These are phyloP conservation scores for Bacidia gigantensis DNA, from an alignment of 495 filamentous ascomycete genomes.

Conservation along the genomic window DNA sequence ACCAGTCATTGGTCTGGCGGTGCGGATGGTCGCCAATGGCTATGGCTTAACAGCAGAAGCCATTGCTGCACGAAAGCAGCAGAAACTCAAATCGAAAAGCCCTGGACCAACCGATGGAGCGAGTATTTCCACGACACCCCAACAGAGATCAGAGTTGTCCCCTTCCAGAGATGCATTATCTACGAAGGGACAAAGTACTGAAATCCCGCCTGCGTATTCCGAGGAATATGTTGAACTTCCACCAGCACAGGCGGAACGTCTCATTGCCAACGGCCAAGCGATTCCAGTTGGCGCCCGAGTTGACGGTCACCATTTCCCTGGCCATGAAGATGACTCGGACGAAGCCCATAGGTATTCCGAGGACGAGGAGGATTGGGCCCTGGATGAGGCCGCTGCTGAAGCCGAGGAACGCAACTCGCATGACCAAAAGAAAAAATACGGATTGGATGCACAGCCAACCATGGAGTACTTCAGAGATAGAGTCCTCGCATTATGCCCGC, in stretches of 20 bases:
- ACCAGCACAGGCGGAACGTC: not conserved
- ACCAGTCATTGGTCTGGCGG: not conserved
- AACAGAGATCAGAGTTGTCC: not conserved
- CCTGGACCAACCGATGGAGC: not conserved
- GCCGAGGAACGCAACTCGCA: not conserved
- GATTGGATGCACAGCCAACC: constrained; percentile 7
- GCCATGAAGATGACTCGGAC: too few relatives aligned
- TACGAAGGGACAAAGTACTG: not conserved
- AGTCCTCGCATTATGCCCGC: constrained; percentile 8
- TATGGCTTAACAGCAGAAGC: not conserved
- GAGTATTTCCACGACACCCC: not conserved
- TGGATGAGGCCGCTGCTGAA: constrained; percentile 7
- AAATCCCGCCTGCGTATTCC: not conserved
- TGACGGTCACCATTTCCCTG: too few relatives aligned
- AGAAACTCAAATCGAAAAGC: not conserved
- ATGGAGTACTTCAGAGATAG: constrained; percentile 15
- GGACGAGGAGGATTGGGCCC: constrained; percentile 11
- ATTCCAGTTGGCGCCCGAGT: too few relatives aligned
- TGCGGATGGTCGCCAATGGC: not conserved
- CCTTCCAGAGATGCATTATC: not conserved
- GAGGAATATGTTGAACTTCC: not conserved
- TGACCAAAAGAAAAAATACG: too few relatives aligned
- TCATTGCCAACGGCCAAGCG: not conserved
- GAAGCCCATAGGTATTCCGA: too few relatives aligned
- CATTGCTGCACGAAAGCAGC: not conserved